phyloP scores from a whole-genome alignment of 805 yeast species.

The Metschnikowia arizonensis region DNA sequence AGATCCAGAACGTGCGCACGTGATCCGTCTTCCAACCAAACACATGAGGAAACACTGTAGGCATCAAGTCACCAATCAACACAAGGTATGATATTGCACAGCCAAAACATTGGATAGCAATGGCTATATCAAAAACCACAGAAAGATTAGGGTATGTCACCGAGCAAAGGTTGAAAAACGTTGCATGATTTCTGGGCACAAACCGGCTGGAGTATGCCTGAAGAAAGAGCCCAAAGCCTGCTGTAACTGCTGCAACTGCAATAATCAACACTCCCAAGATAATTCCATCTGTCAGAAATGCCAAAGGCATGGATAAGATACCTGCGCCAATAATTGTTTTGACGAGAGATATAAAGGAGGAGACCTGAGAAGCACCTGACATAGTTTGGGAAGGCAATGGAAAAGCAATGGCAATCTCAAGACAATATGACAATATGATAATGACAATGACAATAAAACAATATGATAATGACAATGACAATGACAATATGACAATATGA shows the following conservation, averaged over 20 bases:
- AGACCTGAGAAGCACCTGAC: neutral
- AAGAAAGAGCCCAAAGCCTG: constrained; percentile 63
- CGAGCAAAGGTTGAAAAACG: constrained; percentile 63
- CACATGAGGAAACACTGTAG: constrained; percentile 43
- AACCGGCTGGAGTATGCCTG: constrained; percentile 56
- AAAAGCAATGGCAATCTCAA: too few relatives aligned
- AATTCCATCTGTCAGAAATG: constrained; percentile 65
- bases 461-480: too few relatives aligned
- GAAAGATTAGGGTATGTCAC: constrained; percentile 66
- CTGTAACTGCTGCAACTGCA: constrained; percentile 57
- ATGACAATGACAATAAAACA: too few relatives aligned
- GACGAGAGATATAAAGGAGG: constrained; percentile 61
- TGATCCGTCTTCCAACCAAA: constrained; percentile 21
- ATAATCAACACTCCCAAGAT: constrained; percentile 53
- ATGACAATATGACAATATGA: too few relatives aligned
- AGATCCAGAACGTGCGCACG: constrained; percentile 57
- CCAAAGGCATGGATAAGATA: constrained; percentile 70
- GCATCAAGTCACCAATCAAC: constrained; percentile 71
- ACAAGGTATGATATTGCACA: constrained; percentile 69
- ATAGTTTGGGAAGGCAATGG: too few relatives aligned
- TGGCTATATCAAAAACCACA: constrained; percentile 66
- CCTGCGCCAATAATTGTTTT: constrained; percentile 85
- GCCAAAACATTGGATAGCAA: constrained; percentile 75
- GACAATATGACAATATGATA: too few relatives aligned
- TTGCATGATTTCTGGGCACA: constrained; percentile 57